Evolutionary conservation across 2,329 filamentous ascomycete species (phyloP).

Genomic region (Coniochaeta hoffmannii): DNA sequence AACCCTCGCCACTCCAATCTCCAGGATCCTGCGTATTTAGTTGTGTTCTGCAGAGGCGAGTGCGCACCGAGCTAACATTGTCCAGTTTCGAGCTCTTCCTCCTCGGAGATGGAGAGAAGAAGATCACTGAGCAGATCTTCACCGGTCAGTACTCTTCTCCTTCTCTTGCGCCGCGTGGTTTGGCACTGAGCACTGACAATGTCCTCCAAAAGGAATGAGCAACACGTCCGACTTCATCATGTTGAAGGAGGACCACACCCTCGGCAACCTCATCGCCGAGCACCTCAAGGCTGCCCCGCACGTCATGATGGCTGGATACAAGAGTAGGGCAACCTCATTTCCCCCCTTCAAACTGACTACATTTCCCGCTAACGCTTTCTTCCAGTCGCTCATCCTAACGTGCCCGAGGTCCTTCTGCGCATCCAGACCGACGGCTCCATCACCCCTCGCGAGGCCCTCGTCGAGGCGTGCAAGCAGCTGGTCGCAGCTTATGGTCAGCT

Average conservation of each 20-base stretch:
- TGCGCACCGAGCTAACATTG: conserved; percentile 10
- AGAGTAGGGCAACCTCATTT: conserved; percentile 46
- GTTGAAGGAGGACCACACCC: conserved; percentile 94
- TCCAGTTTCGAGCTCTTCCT: conserved; percentile 88
- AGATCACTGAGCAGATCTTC: conserved; percentile 81
- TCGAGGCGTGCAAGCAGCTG: conserved; percentile 73
- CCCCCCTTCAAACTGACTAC: background rate
- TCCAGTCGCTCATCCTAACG: conserved; percentile 51
- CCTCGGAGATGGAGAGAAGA: conserved; percentile 82
- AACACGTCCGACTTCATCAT: conserved; percentile 94
- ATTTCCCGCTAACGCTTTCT: background rate
- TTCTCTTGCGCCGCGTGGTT: background rate
- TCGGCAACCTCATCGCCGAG: conserved; percentile 82
- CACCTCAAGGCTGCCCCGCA: conserved; percentile 79
- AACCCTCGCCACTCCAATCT: conserved; percentile 1
- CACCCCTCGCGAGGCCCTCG: conserved; percentile 81
- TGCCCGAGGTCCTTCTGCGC: conserved; percentile 60
- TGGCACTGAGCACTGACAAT: conserved; percentile 4
- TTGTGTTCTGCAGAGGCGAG: background rate
- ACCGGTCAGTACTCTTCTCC: conserved; percentile 57
- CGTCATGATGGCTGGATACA: conserved; percentile 88
- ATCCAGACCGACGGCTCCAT: conserved; percentile 87
- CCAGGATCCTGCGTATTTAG: background rate
- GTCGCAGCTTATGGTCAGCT: conserved; percentile 75
- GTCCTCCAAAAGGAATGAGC: conserved; percentile 48